Evolutionary conservation across 768 basidiomycete genomes (phyloP).

Genomic region (Tylopilus cervinicoccineus): DNA sequence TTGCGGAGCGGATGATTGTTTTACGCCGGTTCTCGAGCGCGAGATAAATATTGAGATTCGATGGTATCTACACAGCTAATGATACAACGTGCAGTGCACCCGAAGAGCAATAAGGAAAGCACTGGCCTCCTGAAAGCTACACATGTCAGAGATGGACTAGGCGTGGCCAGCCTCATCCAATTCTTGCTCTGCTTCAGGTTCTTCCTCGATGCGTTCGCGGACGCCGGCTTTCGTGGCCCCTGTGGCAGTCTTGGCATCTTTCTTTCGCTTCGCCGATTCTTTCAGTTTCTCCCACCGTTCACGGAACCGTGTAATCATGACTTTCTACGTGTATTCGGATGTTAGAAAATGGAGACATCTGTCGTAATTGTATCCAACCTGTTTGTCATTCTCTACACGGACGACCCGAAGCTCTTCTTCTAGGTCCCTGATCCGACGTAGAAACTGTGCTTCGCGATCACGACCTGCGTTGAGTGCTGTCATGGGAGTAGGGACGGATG

Average conservation of each 20-base stretch:
- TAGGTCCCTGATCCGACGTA: conserved; percentile 60
- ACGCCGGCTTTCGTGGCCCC: conserved; percentile 43
- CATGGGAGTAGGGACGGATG: conserved; percentile 43
- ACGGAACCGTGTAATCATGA: conserved; percentile 76
- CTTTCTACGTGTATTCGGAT: conserved; percentile 49
- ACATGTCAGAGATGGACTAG: neutral
- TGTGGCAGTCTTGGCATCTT: conserved; percentile 60
- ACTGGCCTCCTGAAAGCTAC: neutral
- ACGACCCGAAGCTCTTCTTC: conserved; percentile 71
- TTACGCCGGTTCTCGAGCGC: neutral
- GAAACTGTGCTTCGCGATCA: conserved; percentile 51
- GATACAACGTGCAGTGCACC: conserved; percentile 12
- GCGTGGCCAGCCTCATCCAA: conserved; percentile 28
- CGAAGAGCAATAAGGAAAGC: conserved; percentile 4
- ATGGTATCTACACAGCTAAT: conserved; percentile 4
- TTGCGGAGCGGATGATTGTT: neutral
- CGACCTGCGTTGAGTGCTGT: conserved; percentile 49
- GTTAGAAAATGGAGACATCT: conserved; percentile 10
- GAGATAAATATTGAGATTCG: neutral
- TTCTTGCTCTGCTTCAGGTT: conserved; percentile 63
- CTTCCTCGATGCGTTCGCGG: conserved; percentile 66
- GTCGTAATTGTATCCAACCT: conserved; percentile 43
- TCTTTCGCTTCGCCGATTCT: conserved; percentile 82
- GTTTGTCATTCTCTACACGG: conserved; percentile 75
- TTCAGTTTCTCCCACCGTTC: conserved; percentile 90